phyloP scores from a whole-genome alignment of 257 asterid species.

The Linderniella brevidens region DNA sequence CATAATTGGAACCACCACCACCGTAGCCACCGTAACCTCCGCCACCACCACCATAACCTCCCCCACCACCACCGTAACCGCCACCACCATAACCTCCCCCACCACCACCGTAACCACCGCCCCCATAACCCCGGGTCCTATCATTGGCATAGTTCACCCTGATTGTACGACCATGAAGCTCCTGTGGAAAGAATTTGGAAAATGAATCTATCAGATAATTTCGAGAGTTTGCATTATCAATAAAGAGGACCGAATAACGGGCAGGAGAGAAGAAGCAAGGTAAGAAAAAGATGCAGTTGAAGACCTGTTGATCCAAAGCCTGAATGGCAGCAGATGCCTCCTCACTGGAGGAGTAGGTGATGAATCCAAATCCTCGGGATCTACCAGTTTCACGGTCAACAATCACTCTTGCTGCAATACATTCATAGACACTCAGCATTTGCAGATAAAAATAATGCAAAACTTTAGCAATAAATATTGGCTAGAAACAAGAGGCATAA shows the following conservation, averaged over 20 bases:
- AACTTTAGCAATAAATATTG: no score
- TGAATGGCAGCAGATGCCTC: conserved; percentile 85
- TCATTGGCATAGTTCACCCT: conserved; percentile 67
- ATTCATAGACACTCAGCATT: background rate
- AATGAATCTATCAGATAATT: background rate
- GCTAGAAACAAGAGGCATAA: background rate
- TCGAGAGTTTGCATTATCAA: background rate
- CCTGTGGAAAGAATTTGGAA: conserved; percentile 18
- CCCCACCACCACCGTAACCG: conserved; percentile 11
- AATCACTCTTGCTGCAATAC: conserved; percentile 49
- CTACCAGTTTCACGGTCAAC: conserved; percentile 64
- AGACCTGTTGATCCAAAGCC: conserved; percentile 79
- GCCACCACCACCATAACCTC: conserved; percentile 10
- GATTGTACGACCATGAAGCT: conserved; percentile 59
- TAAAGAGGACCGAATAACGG: background rate
- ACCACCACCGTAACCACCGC: conserved; percentile 8
- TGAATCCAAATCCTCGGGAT: conserved; percentile 84
- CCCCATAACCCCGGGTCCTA: conserved; percentile 14
- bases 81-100: conserved; percentile 13
- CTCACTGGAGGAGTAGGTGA: conserved; percentile 40
- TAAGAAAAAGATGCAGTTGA: background rate
- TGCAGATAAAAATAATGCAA: background rate
- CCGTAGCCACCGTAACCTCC: conserved; percentile 12
- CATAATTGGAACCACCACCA: background rate
- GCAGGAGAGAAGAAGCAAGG: background rate